These are phyloP conservation scores for Cyclanthera cordifolia DNA, from an alignment of 306 rosid genomes.

Conservation along the genomic window DNA sequence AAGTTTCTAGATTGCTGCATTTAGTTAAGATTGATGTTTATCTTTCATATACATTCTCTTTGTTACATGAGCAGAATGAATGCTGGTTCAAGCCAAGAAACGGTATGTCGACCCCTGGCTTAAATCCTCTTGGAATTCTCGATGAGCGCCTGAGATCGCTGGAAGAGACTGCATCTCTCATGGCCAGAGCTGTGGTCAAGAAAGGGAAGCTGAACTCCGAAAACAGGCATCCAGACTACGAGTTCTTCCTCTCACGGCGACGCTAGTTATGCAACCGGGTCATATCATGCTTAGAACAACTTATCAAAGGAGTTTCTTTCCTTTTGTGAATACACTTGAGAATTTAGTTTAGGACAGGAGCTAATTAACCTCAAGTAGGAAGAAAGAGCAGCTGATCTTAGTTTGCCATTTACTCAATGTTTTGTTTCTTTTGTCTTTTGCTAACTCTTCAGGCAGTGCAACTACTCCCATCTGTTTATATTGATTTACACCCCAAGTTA, in stretches of 20 bases:
- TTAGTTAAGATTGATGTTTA: not conserved
- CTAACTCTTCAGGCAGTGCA: not conserved
- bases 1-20: conserved; percentile 1
- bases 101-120: conserved; percentile 8
- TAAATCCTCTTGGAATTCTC: conserved; percentile 29
- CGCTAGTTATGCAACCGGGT: conserved; percentile 22
- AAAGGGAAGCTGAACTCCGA: conserved; percentile 35
- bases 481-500: not conserved
- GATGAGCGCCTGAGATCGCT: conserved; percentile 54
- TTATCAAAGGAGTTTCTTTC: conserved; percentile 2
- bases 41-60: not conserved
- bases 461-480: not conserved
- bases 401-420: not conserved
- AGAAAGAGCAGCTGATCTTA: conserved; percentile 4
- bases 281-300: conserved; percentile 1
- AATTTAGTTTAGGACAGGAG: conserved; percentile 4
- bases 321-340: not conserved
- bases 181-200: conserved; percentile 64
- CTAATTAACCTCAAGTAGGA: conserved; percentile 17
- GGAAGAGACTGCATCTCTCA: conserved; percentile 55
- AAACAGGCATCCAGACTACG: conserved; percentile 63
- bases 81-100: conserved; percentile 56
- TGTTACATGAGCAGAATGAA: conserved; percentile 48
- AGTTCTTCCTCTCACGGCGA: conserved; percentile 63
- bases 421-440: not conserved